Evolutionary conservation across 2,329 filamentous ascomycete species (phyloP).

Genomic region (Colletotrichum theobromicola): DNA sequence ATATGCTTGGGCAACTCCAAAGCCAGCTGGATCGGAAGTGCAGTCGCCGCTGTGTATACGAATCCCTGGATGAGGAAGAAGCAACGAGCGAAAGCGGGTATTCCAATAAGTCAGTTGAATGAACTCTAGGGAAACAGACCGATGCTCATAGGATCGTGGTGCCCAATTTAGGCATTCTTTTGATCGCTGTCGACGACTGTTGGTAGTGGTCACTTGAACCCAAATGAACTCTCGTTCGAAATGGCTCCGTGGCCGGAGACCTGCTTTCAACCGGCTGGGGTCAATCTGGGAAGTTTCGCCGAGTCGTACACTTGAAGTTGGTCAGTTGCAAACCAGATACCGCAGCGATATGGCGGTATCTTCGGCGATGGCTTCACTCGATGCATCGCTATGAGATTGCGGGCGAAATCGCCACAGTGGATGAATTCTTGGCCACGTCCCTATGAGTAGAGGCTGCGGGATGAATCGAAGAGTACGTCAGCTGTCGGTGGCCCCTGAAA

Average conservation of each 20-base stretch:
- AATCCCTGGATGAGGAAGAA: neutral
- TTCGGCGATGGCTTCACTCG: neutral
- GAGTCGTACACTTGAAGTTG: neutral
- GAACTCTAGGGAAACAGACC: neutral
- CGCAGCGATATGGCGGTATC: neutral
- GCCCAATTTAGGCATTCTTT: neutral
- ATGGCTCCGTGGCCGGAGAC: neutral
- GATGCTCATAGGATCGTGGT: neutral
- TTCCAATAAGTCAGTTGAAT: neutral
- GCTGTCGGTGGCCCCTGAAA: neutral
- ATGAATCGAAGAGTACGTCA: neutral
- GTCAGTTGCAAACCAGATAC: neutral
- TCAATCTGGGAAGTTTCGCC: neutral
- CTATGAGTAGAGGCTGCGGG: neutral
- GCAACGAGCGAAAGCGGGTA: neutral
- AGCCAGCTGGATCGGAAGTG: neutral
- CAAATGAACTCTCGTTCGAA: neutral
- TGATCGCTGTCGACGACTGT: neutral
- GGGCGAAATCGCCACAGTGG: neutral
- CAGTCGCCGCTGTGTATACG: too few species aligned
- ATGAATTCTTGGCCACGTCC: neutral
- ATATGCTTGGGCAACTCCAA: too few species aligned
- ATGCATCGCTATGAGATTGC: neutral
- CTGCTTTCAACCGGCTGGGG: neutral
- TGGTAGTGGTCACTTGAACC: neutral